phyloP scores from a whole-genome alignment of 305 asterid genomes.

The Fraxinus sp. region DNA sequence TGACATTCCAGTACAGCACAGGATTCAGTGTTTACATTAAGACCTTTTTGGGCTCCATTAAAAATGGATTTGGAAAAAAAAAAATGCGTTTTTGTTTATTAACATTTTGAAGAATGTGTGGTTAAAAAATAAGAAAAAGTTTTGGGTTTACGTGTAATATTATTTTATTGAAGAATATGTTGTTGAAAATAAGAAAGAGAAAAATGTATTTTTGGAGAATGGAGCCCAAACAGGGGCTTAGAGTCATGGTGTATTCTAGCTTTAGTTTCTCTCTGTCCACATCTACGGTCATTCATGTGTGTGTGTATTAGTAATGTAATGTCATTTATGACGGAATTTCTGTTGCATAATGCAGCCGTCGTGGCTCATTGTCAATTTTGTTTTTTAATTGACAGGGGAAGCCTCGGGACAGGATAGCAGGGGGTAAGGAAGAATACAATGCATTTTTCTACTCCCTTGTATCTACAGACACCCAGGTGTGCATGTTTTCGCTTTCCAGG shows the following conservation, averaged over 20 bases:
- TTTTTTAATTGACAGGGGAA: conserved; percentile 56
- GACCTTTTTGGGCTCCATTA: too few relatives aligned
- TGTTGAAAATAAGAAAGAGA: too few relatives aligned
- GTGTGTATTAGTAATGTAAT: background rate
- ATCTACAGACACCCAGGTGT: conserved; percentile 95
- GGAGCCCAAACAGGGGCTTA: background rate
- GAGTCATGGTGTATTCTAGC: background rate
- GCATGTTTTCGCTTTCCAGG: conserved; percentile 11
- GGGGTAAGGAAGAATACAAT: conserved; percentile 98
- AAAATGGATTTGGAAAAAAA: too few relatives aligned
- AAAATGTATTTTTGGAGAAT: too few relatives aligned
- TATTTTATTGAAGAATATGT: too few relatives aligned
- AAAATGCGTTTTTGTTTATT: too few relatives aligned
- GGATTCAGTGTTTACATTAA: background rate
- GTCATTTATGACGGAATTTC: background rate
- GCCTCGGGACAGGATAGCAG: conserved; percentile 86
- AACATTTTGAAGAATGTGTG: too few relatives aligned
- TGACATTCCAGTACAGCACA: background rate
- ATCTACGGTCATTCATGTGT: background rate
- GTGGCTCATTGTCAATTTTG: background rate
- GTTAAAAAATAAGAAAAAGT: too few relatives aligned
- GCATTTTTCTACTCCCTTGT: conserved; percentile 98
- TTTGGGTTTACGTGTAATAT: too few relatives aligned
- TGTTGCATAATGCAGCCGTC: background rate
- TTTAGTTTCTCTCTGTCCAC: background rate